Conservation (phyloP, 148 eudicot genomes). For the Rhododendron henanense region DNA sequence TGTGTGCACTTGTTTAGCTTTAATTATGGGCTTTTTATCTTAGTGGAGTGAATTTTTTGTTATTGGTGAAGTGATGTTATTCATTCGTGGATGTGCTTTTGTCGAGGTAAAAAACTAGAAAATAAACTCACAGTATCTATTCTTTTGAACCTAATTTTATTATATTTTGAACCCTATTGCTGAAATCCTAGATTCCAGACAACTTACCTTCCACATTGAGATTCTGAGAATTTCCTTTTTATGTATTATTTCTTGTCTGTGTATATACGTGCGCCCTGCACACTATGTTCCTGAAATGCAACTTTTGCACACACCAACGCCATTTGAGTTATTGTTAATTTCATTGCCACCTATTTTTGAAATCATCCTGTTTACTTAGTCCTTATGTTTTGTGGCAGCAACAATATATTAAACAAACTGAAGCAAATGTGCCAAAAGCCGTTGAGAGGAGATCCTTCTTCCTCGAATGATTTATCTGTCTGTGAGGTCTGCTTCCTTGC, state of each 20-base stretch:
- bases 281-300: not conserved
- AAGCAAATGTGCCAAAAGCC: conserved; percentile 36
- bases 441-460: conserved; percentile 71
- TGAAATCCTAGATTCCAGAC: not conserved
- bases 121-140: not conserved
- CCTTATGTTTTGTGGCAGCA: conserved; percentile 29
- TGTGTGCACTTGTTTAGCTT: not conserved
- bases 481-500: conserved; percentile 65
- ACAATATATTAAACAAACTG: conserved; percentile 43
- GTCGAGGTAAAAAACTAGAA: not conserved
- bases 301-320: not conserved
- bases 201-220: not conserved
- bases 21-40: not conserved
- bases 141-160: not conserved
- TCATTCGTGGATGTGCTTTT: not conserved
- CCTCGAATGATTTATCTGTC: conserved; percentile 86
- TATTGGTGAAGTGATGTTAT: not conserved
- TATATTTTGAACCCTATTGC: not conserved
- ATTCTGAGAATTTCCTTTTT: not conserved
- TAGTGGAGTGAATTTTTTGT: too few relatives aligned
- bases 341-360: not conserved
- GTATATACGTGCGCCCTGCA: not conserved
- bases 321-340: not conserved
- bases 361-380: conserved; percentile 1
- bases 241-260: not conserved